Evolutionary conservation across 768 basidiomycete genomes (phyloP).

Genomic region (Neoboletus subvelutipes): DNA sequence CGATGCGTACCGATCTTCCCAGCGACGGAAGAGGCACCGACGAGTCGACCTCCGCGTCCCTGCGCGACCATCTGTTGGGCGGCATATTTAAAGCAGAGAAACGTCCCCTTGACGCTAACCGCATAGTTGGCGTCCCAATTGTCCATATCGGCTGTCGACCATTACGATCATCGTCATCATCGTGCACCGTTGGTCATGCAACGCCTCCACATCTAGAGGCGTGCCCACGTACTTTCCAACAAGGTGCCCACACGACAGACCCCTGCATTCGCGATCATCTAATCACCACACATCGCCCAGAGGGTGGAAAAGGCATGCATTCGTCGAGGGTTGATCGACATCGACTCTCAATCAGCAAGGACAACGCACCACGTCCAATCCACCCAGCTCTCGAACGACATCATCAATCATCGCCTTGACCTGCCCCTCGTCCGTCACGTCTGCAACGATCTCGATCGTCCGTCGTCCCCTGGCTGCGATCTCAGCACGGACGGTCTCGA

Average conservation of each 20-base stretch:
- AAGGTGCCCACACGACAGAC: constrained; percentile 3
- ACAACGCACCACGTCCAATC: constrained; percentile 14
- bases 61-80: constrained; percentile 26
- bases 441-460: background rate
- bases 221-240: constrained; percentile 6
- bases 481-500: constrained; percentile 1
- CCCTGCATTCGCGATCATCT: constrained; percentile 18
- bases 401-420: constrained; percentile 16
- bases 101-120: constrained; percentile 18
- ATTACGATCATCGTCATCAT: background rate
- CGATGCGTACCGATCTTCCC: constrained; percentile 1
- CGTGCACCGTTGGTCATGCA: background rate
- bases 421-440: constrained; percentile 2
- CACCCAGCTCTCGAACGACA: constrained; percentile 8
- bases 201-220: background rate
- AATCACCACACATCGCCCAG: background rate
- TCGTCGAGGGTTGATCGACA: background rate
- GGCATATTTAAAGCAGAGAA: constrained; percentile 28
- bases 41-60: constrained; percentile 8
- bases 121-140: constrained; percentile 29
- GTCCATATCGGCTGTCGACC: constrained; percentile 10
- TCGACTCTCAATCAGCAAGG: background rate
- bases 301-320: background rate
- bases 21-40: constrained; percentile 9
- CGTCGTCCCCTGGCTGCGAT: background rate